Evolutionary conservation across 139 green algal species (phyloP).

Genomic region (Picochlorum costavermella): DNA sequence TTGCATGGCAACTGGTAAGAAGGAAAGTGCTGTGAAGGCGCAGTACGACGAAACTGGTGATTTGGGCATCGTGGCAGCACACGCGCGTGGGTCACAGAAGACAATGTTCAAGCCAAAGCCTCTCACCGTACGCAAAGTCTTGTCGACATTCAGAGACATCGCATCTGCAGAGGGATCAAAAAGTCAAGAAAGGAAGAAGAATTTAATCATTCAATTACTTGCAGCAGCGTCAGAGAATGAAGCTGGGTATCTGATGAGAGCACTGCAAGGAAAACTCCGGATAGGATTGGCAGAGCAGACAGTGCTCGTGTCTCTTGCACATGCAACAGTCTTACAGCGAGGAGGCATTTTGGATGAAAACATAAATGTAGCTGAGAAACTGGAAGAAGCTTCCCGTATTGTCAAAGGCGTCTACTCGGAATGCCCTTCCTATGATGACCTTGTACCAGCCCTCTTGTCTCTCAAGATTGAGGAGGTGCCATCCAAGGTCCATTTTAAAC

Average conservation of each 20-base stretch:
- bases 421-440: conserved; percentile 80
- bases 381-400: conserved; percentile 56
- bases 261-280: conserved; percentile 89
- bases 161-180: conserved; percentile 43
- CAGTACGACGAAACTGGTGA: conserved; percentile 78
- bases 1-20: conserved; percentile 70
- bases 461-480: conserved; percentile 35
- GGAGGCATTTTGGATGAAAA: conserved; percentile 19
- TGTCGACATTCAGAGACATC: conserved; percentile 67
- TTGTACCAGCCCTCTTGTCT: conserved; percentile 76
- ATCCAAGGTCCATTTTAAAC: conserved; percentile 66
- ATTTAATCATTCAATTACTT: conserved; percentile 81
- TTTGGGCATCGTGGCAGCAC: conserved; percentile 74
- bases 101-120: conserved; percentile 47
- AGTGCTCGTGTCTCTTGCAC: conserved; percentile 80
- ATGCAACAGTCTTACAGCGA: conserved; percentile 64
- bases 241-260: conserved; percentile 80
- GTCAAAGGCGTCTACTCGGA: conserved; percentile 83
- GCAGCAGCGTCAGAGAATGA: conserved; percentile 67
- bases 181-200: conserved; percentile 63
- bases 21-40: conserved; percentile 72
- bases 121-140: conserved; percentile 38
- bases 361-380: conserved; percentile 43
- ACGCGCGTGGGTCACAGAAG: conserved; percentile 31
- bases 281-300: conserved; percentile 94